These are phyloP conservation scores for Cyberlindnera bimundalis DNA, from an alignment of 805 yeast genomes.

Conservation along the genomic window DNA sequence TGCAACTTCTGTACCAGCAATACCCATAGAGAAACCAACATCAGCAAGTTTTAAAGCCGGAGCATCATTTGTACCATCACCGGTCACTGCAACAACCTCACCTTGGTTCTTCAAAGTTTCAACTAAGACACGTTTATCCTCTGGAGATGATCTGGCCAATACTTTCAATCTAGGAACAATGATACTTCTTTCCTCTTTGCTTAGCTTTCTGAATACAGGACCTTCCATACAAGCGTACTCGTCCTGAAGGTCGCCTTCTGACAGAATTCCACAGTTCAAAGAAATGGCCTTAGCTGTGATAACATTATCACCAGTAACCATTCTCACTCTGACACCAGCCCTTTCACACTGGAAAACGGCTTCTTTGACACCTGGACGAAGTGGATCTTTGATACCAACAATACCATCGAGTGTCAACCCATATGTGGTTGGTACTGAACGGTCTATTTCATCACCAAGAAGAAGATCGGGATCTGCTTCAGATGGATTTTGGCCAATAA, in stretches of 20 bases:
- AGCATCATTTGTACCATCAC: conserved; percentile 99
- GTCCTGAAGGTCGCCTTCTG: conserved; percentile 45
- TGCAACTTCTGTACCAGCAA: conserved; percentile 97
- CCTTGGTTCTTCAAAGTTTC: conserved; percentile 73
- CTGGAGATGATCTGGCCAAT: conserved; percentile 93
- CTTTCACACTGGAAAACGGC: conserved; percentile 82
- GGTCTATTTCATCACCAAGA: conserved; percentile 32
- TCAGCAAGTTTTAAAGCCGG: conserved; percentile 96
- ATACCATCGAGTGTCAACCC: conserved; percentile 63
- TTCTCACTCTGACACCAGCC: conserved; percentile 93
- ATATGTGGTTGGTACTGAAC: conserved; percentile 19
- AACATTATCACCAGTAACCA: conserved; percentile 98
- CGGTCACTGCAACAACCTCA: conserved; percentile 97
- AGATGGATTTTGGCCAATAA: conserved; percentile 31
- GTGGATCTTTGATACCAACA: conserved; percentile 94
- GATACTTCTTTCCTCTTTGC: conserved; percentile 49
- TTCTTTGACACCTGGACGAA: conserved; percentile 83
- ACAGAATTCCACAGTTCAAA: conserved; percentile 69
- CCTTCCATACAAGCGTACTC: conserved; percentile 84
- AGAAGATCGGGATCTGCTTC: conserved; percentile 44
- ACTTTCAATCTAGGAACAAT: conserved; percentile 78
- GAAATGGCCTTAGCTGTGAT: conserved; percentile 92
- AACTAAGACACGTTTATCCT: conserved; percentile 86
- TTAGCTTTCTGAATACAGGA: conserved; percentile 73
- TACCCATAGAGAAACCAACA: conserved; percentile 98